phyloP scores from a whole-genome alignment of 768 basidiomycete species.

The Hypholoma fasciculare region DNA sequence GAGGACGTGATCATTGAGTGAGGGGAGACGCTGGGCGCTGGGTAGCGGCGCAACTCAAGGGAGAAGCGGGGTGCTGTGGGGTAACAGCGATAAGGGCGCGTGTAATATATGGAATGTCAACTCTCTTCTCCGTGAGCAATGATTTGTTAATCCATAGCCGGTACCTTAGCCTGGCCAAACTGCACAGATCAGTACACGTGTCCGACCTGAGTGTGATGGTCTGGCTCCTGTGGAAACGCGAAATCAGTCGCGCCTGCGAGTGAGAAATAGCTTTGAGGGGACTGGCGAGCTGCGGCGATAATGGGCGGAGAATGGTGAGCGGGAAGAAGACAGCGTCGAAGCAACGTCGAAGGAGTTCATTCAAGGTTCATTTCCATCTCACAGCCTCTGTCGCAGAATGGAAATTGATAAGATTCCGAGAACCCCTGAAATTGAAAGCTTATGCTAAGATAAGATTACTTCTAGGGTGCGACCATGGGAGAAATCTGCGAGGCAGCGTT shows the following conservation, averaged over 20 bases:
- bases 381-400: too few species aligned
- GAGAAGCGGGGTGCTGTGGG: constrained; percentile 7
- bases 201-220: neutral
- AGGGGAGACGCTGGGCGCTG: neutral
- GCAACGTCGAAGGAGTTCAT: neutral
- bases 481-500: too few species aligned
- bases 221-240: constrained; percentile 1
- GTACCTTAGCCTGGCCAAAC: constrained; percentile 1
- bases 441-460: too few species aligned
- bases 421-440: too few species aligned
- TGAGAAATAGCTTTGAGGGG: neutral
- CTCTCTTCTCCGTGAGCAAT: constrained; percentile 7
- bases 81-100: constrained; percentile 1
- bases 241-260: neutral
- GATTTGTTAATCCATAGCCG: constrained; percentile 5
- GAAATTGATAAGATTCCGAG: too few species aligned
- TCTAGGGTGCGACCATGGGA: too few species aligned
- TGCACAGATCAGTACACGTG: constrained; percentile 7
- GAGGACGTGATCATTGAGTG: constrained; percentile 1
- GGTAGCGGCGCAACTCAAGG: neutral
- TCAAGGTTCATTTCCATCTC: neutral
- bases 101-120: constrained; percentile 4
- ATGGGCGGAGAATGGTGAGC: neutral
- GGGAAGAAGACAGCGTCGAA: neutral
- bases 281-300: neutral